Base-by-base conservation (phyloP, 2,329 filamentous ascomycete species). In the Penicillium sp. region DNA sequence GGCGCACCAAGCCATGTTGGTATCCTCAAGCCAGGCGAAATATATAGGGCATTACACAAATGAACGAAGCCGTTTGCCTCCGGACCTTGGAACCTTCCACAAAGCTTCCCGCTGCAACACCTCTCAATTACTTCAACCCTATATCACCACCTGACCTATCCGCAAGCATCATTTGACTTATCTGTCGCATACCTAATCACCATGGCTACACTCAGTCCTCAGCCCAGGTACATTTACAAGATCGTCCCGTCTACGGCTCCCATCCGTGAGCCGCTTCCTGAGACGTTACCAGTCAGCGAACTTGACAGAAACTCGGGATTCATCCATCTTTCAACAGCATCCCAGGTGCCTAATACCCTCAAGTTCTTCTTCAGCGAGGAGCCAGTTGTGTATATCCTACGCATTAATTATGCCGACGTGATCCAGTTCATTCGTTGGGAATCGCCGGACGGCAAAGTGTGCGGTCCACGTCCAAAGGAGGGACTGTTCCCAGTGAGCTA, bases 401-500 rank as follows among this genome's bases (percentile, higher is more conserved):
- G 74, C 18, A 75, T 78, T 47, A 68, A 69, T 13, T 76, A 74
- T 58, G 60, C 62, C 2, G 44, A 56, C 9, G 65, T 77, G 19
- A 60, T 66, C 19, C 56, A 63, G 24, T 59, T 75, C 55, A 69
- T 76, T 44, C 68, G 68, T 4, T 78, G 75, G 73, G 75, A 78
- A 55, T 69, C 68, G 31, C 75, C 75, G 2, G 75, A 77, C 56
- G 73, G 66, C 5, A 72, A 68, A 41, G 71, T 74, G 22, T 74
- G 71, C 55, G 73, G 73, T 9, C 70, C 73, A 43, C 67, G 75
- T 50, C 72, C 72, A 11, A 68, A 66, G 16, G 74, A 77, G 59
- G 75, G 75, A 10, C 66, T 77, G 58, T 78, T 78, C 60, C 75
- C 75, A 22, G 74, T 76, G 63, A 65, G 74, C 65, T n/a, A 6